Evolutionary conservation across 306 rosid species (phyloP).

Genomic region (Cicer cuneatum): DNA sequence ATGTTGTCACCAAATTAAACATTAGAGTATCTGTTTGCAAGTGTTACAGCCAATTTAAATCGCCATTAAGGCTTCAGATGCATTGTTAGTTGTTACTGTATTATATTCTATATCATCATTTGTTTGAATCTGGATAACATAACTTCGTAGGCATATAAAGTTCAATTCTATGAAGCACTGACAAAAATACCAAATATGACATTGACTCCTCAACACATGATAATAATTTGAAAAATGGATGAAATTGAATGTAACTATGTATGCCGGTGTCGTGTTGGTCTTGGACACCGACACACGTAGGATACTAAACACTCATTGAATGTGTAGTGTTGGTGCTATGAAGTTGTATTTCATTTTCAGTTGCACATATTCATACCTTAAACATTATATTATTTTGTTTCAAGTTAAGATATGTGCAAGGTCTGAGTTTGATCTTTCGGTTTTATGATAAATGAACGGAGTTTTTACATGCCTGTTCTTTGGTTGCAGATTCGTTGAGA

Average conservation of each 20-base stretch:
- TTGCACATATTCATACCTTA: conserved; percentile 4
- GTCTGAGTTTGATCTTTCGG: conserved; percentile 19
- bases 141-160: not conserved
- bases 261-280: too few relatives aligned
- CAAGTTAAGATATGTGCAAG: conserved; percentile 3
- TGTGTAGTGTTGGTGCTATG: too few relatives aligned
- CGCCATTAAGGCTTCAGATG: conserved; percentile 22
- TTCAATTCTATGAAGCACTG: too few relatives aligned
- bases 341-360: not conserved
- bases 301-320: too few relatives aligned
- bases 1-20: conserved; percentile 20
- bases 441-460: conserved; percentile 26
- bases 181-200: too few relatives aligned
- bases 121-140: conserved; percentile 4
- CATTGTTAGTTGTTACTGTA: conserved; percentile 1
- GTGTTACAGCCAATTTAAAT: conserved; percentile 15
- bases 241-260: too few relatives aligned
- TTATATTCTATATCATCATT: conserved; percentile 10
- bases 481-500: conserved; percentile 88
- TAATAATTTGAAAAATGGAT: too few relatives aligned
- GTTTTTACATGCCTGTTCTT: conserved; percentile 41
- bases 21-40: conserved; percentile 27
- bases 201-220: too few relatives aligned
- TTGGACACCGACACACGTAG: too few relatives aligned
- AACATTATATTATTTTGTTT: not conserved